Conservation (phyloP, 768 basidiomycete genomes). For the Pholiota molesta region DNA sequence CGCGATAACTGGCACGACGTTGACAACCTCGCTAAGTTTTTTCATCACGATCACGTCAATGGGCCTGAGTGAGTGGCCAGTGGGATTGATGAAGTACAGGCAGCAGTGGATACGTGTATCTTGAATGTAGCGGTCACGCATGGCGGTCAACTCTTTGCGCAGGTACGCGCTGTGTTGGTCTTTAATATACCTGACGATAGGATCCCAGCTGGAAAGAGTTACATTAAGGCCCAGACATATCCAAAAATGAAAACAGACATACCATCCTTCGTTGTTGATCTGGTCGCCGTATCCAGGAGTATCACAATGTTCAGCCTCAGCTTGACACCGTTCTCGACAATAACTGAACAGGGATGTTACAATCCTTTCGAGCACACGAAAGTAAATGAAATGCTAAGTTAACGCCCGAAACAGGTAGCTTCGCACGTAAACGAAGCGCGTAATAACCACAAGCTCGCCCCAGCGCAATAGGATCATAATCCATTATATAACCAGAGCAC, state of each 20-base stretch:
- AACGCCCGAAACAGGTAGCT: constrained; percentile 1
- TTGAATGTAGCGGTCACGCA: constrained; percentile 97
- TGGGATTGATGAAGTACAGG: constrained; percentile 98
- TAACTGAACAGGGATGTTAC: constrained; percentile 54
- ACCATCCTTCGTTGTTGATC: constrained; percentile 99
- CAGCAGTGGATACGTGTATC: constrained; percentile 99
- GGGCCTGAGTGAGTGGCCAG: constrained; percentile 94
- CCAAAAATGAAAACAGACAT: constrained; percentile 27
- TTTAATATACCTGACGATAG: constrained; percentile 98
- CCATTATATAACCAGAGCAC: neutral
- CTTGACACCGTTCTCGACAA: constrained; percentile 94
- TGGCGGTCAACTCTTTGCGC: constrained; percentile 97
- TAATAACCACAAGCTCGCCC: neutral
- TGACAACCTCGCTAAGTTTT: constrained; percentile 98
- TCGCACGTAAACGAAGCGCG: constrained; percentile 16
- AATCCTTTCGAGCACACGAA: neutral
- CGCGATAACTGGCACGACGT: constrained; percentile 99
- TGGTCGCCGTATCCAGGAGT: constrained; percentile 99
- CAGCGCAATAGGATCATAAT: neutral
- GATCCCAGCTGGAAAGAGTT: constrained; percentile 81
- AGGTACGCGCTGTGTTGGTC: constrained; percentile 99
- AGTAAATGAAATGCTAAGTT: constrained; percentile 10
- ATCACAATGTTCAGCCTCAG: constrained; percentile 97
- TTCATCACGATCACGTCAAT: constrained; percentile 99
- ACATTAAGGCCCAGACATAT: constrained; percentile 9